Conservation (phyloP, 352 stramenopile genomes). For the Pythium scleroteichum region DNA sequence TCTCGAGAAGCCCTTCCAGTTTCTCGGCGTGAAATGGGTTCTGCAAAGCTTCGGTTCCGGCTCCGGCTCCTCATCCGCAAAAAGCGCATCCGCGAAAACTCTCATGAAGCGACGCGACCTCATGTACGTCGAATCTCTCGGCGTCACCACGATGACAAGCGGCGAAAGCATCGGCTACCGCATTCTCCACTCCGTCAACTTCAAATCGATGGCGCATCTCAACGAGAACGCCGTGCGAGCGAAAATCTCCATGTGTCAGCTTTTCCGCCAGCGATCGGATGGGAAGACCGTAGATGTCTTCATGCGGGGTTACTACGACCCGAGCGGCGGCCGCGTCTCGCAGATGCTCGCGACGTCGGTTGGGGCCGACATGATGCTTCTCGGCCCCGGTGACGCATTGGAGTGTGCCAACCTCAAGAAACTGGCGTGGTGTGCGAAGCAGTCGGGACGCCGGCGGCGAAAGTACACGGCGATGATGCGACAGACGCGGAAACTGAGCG, state of each 20-base stretch:
- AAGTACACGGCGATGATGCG: conserved; percentile 15
- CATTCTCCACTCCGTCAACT: conserved; percentile 63
- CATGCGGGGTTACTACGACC: conserved; percentile 57
- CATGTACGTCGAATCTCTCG: conserved; percentile 59
- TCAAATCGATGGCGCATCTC: conserved; percentile 49
- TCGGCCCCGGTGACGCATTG: conserved; percentile 37
- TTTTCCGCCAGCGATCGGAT: conserved; percentile 44
- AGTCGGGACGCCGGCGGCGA: conserved; percentile 35
- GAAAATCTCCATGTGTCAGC: conserved; percentile 42
- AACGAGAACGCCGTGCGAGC: conserved; percentile 48
- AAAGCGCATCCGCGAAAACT: conserved; percentile 24
- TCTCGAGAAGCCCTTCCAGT: conserved; percentile 49
- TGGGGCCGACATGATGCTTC: conserved; percentile 44
- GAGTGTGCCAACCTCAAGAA: conserved; percentile 66
- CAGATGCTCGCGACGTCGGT: conserved; percentile 50
- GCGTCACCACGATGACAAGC: conserved; percentile 31
- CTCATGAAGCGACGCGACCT: conserved; percentile 49
- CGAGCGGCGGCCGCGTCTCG: conserved; percentile 35
- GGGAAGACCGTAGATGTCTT: conserved; percentile 50
- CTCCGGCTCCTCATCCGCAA: conserved; percentile 17
- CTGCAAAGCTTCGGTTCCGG: conserved; percentile 36
- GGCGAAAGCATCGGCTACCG: conserved; percentile 57
- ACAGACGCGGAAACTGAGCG: conserved; percentile 8
- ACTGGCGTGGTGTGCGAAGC: conserved; percentile 49
- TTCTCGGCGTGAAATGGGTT: conserved; percentile 62